Percentiles rank a stretch among this genome's conserved stretches.
These are phyloP conservation scores for Aspergillus vadensis DNA, from an alignment of 2,329 filamentous ascomycete genomes.

Conservation along the genomic window DNA sequence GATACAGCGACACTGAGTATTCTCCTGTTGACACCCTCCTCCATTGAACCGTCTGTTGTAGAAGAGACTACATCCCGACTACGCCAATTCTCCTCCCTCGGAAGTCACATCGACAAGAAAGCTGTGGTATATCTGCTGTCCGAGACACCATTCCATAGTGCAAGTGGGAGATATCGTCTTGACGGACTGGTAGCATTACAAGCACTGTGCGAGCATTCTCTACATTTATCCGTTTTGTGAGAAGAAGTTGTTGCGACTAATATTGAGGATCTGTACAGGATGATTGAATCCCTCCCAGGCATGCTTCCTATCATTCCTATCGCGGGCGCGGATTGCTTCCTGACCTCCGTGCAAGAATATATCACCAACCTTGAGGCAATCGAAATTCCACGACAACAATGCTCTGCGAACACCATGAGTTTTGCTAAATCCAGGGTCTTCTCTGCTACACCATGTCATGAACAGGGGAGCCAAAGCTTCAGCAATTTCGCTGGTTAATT, in stretches of 20 bases:
- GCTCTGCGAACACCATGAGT: background rate
- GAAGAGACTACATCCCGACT: slow-evolving; percentile 23
- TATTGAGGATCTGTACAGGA: slow-evolving; percentile 8
- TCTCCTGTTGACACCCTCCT: slow-evolving; percentile 24
- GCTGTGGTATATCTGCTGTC: slow-evolving; percentile 29
- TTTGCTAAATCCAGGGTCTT: background rate
- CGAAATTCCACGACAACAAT: slow-evolving; percentile 21
- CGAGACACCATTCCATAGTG: slow-evolving; percentile 22
- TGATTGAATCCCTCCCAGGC: slow-evolving; percentile 24
- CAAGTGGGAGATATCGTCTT: slow-evolving; percentile 22
- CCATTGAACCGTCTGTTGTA: slow-evolving; percentile 18
- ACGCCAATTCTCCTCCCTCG: slow-evolving; percentile 15
- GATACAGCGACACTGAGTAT: slow-evolving; percentile 15
- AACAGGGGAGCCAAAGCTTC: too few species aligned
- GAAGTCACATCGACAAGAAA: slow-evolving; percentile 7
- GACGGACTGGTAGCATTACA: slow-evolving; percentile 27
- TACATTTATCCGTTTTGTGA: background rate
- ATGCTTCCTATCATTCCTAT: slow-evolving; percentile 35
- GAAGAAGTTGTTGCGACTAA: background rate
- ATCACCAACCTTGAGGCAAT: slow-evolving; percentile 41
- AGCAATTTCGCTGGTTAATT: too few species aligned
- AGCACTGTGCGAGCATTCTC: slow-evolving; percentile 23
- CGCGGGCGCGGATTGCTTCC: slow-evolving; percentile 28
- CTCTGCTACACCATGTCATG: background rate
- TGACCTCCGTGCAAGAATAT: slow-evolving; percentile 27